These are phyloP conservation scores for Colletotrichum brevisporum DNA, from an alignment of 2,329 filamentous ascomycete species.

Conservation along the genomic window DNA sequence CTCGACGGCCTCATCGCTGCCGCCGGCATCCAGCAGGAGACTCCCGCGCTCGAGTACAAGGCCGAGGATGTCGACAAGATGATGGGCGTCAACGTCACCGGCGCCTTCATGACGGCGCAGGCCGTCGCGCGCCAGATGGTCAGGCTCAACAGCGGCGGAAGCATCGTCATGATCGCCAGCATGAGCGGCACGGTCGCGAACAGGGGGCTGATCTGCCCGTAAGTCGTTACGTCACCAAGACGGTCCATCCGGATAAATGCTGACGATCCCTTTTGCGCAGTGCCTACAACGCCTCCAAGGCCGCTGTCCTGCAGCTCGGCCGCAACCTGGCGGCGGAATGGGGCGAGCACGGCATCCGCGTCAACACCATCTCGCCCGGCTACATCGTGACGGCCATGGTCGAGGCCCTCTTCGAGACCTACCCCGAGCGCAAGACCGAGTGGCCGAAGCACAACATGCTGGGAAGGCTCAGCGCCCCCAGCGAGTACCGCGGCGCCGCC, in stretches of 20 bases:
- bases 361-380: constrained; percentile 86
- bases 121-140: constrained; percentile 86
- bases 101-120: constrained; percentile 87
- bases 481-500: constrained; percentile 80
- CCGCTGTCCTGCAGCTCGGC: constrained; percentile 78
- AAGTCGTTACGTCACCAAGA: constrained; percentile 47
- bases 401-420: constrained; percentile 81
- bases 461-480: constrained; percentile 74
- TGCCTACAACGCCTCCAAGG: constrained; percentile 84
- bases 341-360: constrained; percentile 80
- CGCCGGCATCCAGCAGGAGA: constrained; percentile 85
- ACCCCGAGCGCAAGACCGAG: constrained; percentile 74
- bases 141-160: constrained; percentile 69
- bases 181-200: constrained; percentile 80
- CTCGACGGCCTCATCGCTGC: constrained; percentile 84
- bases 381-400: constrained; percentile 91
- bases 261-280: constrained; percentile 57
- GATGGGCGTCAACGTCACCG: constrained; percentile 89
- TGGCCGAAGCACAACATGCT: constrained; percentile 94
- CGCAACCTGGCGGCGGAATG: constrained; percentile 81
- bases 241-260: neutral
- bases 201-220: constrained; percentile 72
- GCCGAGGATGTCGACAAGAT: constrained; percentile 83
- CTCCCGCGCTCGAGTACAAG: constrained; percentile 83
- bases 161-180: constrained; percentile 77